phyloP scores from a whole-genome alignment of 495 filamentous ascomycete species.

The Penicillium salamii region DNA sequence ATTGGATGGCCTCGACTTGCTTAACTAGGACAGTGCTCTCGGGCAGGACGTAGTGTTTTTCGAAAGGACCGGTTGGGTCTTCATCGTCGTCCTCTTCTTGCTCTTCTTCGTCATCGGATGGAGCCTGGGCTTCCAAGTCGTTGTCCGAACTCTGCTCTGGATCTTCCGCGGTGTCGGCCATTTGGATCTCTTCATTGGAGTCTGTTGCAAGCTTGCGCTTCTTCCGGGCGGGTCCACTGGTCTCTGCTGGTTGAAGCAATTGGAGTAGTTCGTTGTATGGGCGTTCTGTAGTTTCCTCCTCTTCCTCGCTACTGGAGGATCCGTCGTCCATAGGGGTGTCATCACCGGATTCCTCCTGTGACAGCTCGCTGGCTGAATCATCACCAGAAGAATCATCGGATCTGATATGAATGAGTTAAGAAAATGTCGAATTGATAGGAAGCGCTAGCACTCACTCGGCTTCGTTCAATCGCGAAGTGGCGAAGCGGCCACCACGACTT shows the following conservation, averaged over 20 bases:
- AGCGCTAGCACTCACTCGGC: slow-evolving; percentile 30
- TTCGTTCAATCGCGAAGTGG: slow-evolving; percentile 41
- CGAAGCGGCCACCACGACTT: slow-evolving; percentile 35
- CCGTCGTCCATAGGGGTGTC: slow-evolving; percentile 30
- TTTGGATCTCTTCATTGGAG: slow-evolving; percentile 11
- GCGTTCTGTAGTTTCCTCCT: slow-evolving; percentile 35
- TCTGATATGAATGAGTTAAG: slow-evolving; percentile 23
- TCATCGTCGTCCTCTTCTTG: slow-evolving; percentile 29
- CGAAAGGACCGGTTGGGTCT: slow-evolving; percentile 67
- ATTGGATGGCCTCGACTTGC: slow-evolving; percentile 49
- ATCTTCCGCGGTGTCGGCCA: slow-evolving; percentile 19
- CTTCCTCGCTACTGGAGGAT: slow-evolving; percentile 44
- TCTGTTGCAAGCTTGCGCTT: slow-evolving; percentile 60
- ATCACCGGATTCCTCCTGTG: slow-evolving; percentile 24
- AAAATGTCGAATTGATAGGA: background rate
- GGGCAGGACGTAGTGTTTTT: slow-evolving; percentile 68
- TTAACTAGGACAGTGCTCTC: slow-evolving; percentile 54
- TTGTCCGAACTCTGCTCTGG: slow-evolving; percentile 25
- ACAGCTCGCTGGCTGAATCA: slow-evolving; percentile 16
- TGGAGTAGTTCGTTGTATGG: slow-evolving; percentile 68
- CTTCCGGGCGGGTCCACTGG: slow-evolving; percentile 59
- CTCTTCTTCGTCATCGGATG: slow-evolving; percentile 46
- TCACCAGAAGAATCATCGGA: slow-evolving; percentile 35
- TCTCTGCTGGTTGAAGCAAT: slow-evolving; percentile 51
- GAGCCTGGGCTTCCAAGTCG: slow-evolving; percentile 34